Evolutionary conservation across 345 rosid genomes (phyloP).

Genomic region (Sisymbrium irio): DNA sequence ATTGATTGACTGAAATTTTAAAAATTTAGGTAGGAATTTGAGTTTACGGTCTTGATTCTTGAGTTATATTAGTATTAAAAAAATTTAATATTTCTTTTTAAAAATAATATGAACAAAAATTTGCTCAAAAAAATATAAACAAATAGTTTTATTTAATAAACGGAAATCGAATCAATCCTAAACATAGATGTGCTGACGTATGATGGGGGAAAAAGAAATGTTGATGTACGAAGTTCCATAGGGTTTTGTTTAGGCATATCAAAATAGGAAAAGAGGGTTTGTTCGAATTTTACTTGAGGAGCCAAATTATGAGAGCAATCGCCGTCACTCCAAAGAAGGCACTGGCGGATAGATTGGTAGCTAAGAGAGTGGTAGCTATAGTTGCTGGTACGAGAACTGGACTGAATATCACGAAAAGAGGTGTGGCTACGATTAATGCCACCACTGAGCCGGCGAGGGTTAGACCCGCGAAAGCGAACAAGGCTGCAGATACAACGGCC

Average conservation of each 20-base stretch:
- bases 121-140: not conserved
- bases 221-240: not conserved
- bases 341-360: slow-evolving; percentile 46
- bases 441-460: slow-evolving; percentile 57
- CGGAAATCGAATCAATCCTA: not conserved
- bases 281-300: slow-evolving; percentile 43
- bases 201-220: not conserved
- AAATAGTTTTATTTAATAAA: not conserved
- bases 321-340: slow-evolving; percentile 61
- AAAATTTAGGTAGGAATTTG: not conserved
- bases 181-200: not conserved
- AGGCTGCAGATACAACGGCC: slow-evolving; percentile 56
- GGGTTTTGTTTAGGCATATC: not conserved
- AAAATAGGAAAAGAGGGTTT: not conserved
- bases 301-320: slow-evolving; percentile 57
- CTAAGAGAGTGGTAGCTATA: slow-evolving; percentile 40
- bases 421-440: slow-evolving; percentile 61
- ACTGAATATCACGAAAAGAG: slow-evolving; percentile 69
- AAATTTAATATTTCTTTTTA: no score
- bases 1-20: not conserved
- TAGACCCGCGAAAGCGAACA: slow-evolving; percentile 56
- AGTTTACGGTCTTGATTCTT: not conserved
- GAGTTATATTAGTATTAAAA: not conserved
- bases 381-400: slow-evolving; percentile 80
- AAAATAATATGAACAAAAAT: no score